These are phyloP conservation scores for Albatrellus ellisii DNA, from an alignment of 768 basidiomycete genomes.

Conservation along the genomic window DNA sequence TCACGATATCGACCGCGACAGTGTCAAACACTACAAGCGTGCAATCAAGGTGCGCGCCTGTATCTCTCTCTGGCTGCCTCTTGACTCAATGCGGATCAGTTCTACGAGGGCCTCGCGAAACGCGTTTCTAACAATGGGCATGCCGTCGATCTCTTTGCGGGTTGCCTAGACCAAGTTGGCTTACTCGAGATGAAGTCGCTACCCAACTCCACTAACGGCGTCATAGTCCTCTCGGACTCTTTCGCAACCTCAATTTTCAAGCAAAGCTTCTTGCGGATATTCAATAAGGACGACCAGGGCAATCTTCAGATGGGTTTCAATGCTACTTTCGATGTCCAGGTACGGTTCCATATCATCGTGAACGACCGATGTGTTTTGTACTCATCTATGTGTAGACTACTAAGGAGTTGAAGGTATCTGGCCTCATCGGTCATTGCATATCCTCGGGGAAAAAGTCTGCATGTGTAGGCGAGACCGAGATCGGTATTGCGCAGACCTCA, in stretches of 20 bases:
- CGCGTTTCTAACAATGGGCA: constrained; percentile 92
- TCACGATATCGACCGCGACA: constrained; percentile 96
- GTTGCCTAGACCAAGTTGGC: constrained; percentile 96
- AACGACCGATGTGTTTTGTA: not conserved
- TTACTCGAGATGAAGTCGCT: constrained; percentile 95
- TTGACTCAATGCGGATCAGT: constrained; percentile 32
- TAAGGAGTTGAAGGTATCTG: constrained; percentile 97
- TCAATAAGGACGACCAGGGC: constrained; percentile 88
- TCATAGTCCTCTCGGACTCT: constrained; percentile 91
- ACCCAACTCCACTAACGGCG: constrained; percentile 92
- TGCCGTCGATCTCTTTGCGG: constrained; percentile 89
- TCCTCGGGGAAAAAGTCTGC: constrained; percentile 94
- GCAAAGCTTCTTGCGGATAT: constrained; percentile 88
- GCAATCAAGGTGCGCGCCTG: constrained; percentile 66
- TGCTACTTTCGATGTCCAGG: constrained; percentile 96
- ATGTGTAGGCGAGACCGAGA: constrained; percentile 97
- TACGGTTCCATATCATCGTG: constrained; percentile 17
- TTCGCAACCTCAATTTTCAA: constrained; percentile 99
- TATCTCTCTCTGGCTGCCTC: not conserved
- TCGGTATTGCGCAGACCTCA: constrained; percentile 96
- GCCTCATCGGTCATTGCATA: constrained; percentile 94
- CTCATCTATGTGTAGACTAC: constrained; percentile 52
- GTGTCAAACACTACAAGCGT: constrained; percentile 93
- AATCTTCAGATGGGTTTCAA: constrained; percentile 97
- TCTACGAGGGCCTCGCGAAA: constrained; percentile 90